Base-by-base conservation (phyloP, 192 early-diverging fungal genomes). In the Linnemannia elongata region DNA sequence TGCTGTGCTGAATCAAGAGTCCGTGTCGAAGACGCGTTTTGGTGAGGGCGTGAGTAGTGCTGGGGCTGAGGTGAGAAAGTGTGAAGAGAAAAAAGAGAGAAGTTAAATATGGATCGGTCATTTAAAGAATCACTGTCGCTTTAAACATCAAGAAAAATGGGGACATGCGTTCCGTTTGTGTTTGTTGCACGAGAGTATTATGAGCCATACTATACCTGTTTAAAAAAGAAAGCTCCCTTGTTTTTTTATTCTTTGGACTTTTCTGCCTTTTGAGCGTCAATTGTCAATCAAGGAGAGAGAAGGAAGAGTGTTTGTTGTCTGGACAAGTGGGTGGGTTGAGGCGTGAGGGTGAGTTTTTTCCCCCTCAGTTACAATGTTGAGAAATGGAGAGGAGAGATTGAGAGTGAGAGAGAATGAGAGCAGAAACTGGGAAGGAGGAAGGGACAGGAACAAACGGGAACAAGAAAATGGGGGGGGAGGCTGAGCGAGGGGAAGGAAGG, bases 81-180 rank as follows among this genome's bases (percentile, higher is more conserved):
- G 55, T 52, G n/a, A 57, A 18, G 17, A 57, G 6, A 7, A 27
- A 27, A 57, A n/a, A 57, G n/a, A 57, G 18, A 22, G 49, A 52
- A 52, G 55, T 57, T 57, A 57, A 57, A 57, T 27, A 57, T n/a
- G 55, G n/a, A 57, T 57, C 55, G n/a, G 55, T 57, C 24, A 57
- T 57, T 57, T 57, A 57, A n/a, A 57, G n/a, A 27, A 27, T 57
- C 52, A 57, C 4, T 18, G 5, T 20, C 2, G 1, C 49, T 22
- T 3, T 5, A 0, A 22, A 17, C 1, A 39, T 39, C 38, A 52
- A 52, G 49, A 5, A 18, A 18, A 6, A 20, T 52, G 18, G 49
- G 47, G 49, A 52, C 49, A 52, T 52, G 49, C 18, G 20, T 22
- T 52, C 49, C 22, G 49, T 22, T 52, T 18, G 44, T 45, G 44